Percentiles rank a stretch among this genome's conserved stretches.
phyloP scores from a whole-genome alignment of 1,284 basidiomycete genomes.

The Rhodotorula sp. region DNA sequence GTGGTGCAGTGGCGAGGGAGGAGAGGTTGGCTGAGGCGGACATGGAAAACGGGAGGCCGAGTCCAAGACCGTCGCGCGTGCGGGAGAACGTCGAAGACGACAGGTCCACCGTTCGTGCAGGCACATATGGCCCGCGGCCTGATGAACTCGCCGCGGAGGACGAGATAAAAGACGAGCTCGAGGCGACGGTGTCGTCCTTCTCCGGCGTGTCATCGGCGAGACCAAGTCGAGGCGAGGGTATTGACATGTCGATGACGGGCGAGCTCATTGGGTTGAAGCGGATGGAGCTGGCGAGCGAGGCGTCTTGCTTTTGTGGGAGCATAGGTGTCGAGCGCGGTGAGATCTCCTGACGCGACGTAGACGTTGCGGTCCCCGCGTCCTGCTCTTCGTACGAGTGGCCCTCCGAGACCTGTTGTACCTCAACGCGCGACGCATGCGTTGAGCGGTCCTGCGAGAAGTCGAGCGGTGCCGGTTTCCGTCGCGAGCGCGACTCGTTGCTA shows the following conservation, averaged over 20 bases:
- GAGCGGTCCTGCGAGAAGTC: constrained; percentile 10
- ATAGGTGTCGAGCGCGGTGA: not conserved
- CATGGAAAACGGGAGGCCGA: constrained; percentile 41
- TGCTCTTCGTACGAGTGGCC: not conserved
- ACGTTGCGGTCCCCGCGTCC: too few relatives aligned
- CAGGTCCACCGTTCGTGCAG: not conserved
- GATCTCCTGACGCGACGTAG: not conserved
- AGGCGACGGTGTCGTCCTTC: constrained; percentile 13
- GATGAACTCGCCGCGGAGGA: not conserved
- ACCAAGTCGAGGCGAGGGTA: constrained; percentile 16
- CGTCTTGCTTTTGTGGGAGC: constrained; percentile 1
- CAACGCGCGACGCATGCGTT: not conserved
- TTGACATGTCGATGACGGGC: constrained; percentile 18
- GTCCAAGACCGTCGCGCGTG: constrained; percentile 25
- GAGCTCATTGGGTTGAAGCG: constrained; percentile 11
- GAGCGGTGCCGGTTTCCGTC: constrained; percentile 29
- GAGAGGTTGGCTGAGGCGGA: constrained; percentile 35
- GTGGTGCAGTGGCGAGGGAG: constrained; percentile 14
- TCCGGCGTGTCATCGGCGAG: constrained; percentile 7
- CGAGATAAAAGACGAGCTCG: constrained; percentile 15
- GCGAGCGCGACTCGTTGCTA: constrained; percentile 1
- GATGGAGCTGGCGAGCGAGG: constrained; percentile 7
- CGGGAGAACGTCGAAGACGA: constrained; percentile 11
- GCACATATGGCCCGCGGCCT: not conserved
- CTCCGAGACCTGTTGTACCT: not conserved